Evolutionary conservation across 371 early-diverging fungal species (phyloP).

Genomic region (Coemansia sp.): DNA sequence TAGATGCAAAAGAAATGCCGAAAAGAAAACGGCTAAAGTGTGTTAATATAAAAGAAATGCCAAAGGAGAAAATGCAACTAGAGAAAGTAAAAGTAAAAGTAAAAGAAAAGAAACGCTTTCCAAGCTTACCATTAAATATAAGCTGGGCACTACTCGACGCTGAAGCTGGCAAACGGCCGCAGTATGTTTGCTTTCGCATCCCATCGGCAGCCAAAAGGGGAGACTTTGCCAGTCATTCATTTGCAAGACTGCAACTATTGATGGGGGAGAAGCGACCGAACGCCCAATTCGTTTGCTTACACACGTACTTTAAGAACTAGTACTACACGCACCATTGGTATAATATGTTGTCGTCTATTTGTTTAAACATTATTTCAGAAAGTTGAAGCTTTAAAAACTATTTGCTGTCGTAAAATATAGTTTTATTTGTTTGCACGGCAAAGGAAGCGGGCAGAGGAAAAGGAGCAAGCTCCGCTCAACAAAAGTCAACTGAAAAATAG

Average conservation of each 20-base stretch:
- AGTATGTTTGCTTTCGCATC: background rate
- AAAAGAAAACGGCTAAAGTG: background rate
- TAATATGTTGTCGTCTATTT: background rate
- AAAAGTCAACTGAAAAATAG: background rate
- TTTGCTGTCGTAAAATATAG: background rate
- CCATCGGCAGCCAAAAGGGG: background rate
- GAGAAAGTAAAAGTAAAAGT: background rate
- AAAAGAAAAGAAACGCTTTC: conserved; percentile 8
- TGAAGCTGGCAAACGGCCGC: background rate
- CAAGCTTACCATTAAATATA: conserved; percentile 2
- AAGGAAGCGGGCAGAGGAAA: background rate
- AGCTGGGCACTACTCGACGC: background rate
- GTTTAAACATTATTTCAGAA: background rate
- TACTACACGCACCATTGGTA: background rate
- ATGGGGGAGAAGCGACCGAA: background rate
- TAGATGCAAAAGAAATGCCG: background rate
- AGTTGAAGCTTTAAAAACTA: background rate
- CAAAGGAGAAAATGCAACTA: background rate
- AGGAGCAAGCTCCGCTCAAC: background rate
- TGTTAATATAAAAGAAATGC: conserved; percentile 6
- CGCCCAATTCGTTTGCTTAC: background rate
- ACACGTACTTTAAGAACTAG: background rate
- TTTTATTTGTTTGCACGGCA: background rate
- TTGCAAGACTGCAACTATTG: conserved; percentile 1
- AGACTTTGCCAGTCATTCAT: conserved; percentile 9